Evolutionary conservation across 345 rosid species (phyloP), one percentile per base, ranked within the genome.

Genomic region (Aquilaria malaccensis): DNA sequence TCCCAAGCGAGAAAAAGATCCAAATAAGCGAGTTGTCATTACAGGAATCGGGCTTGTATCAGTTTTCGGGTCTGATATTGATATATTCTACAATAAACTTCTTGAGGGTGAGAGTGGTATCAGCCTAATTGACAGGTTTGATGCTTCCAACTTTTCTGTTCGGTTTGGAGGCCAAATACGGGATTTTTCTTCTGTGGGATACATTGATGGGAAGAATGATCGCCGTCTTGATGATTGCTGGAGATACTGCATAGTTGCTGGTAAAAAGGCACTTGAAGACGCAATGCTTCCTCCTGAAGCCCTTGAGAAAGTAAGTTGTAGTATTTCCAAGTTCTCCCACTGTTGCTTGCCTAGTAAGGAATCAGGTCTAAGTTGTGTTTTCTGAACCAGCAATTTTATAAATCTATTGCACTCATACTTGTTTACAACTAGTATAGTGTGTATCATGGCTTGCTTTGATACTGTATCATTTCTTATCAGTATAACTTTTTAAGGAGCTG

Each of bases 31-130:
- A 45, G 64, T 80, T 32, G 89, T 83, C 13, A 75, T 86, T 50
- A 81, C 93, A 9, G 93, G 89, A 61, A 81, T 81, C 89, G 93
- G 87, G 2, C 70, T 85, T 6, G 82, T 83, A 15, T 85, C 86
- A 2, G 86, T 72, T 43, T 81, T 83, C 61, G 91, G 88, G 11
- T 73, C 30, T 10, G 77, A 81, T 62, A 37, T 75, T 29, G 81
- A 80, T 46, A 61, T 61, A 6, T 81, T 67, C 72, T 83, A 83
- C 62, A 67, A 59, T 53, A 86, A 73, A 55, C 89, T 86, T 53
- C 81, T 83, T 0, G 85, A 78, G 31, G 93, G 89, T 56, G 79
- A 78, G 76, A 83, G 93, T 61, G 89, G 93, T n/a, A 80, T 86
- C 49, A 70, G 76, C 67, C 59, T 75, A 6, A 80, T 86, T 29